phyloP scores from a whole-genome alignment of 106 monocot genomes.

The Acorus gramineus region DNA sequence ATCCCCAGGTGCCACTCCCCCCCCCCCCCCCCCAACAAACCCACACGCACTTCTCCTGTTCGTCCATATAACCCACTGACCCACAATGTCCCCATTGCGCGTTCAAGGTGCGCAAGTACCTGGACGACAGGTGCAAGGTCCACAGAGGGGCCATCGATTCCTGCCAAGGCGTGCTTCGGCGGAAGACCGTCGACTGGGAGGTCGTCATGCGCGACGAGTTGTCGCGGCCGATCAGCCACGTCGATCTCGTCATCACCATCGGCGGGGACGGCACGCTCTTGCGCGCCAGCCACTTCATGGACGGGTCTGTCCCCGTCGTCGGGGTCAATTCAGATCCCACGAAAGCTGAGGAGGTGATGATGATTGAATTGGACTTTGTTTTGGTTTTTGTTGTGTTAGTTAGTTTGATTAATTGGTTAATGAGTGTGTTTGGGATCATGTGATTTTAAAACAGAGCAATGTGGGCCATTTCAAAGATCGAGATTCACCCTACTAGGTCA shows the following conservation, averaged over 20 bases:
- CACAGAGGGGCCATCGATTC: constrained; percentile 64
- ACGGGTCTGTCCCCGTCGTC: constrained; percentile 56
- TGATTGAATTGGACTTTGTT: not conserved
- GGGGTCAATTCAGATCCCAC: constrained; percentile 98
- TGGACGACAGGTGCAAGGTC: constrained; percentile 81
- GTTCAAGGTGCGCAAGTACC: constrained; percentile 58
- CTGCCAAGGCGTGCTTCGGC: constrained; percentile 52
- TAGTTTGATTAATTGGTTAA: not conserved
- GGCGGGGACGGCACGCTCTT: constrained; percentile 96
- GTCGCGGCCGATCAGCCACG: constrained; percentile 42
- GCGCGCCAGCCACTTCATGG: constrained; percentile 76
- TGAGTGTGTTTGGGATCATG: too few species aligned
- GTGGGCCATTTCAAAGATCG: too few species aligned
- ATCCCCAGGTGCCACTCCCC: constrained; percentile 18
- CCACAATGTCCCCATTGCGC: not conserved
- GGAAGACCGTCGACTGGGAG: constrained; percentile 57
- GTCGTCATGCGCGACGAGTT: constrained; percentile 41
- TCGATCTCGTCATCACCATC: constrained; percentile 82
- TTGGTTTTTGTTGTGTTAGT: not conserved
- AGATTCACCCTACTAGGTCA: too few species aligned
- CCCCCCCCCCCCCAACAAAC: not conserved
- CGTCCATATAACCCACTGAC: not conserved
- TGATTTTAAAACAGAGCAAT: too few species aligned
- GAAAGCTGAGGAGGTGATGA: constrained; percentile 50
- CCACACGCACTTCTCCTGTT: not conserved